These are phyloP conservation scores for Grifola frondosa DNA, from an alignment of 1,284 basidiomycete species.

Conservation along the genomic window DNA sequence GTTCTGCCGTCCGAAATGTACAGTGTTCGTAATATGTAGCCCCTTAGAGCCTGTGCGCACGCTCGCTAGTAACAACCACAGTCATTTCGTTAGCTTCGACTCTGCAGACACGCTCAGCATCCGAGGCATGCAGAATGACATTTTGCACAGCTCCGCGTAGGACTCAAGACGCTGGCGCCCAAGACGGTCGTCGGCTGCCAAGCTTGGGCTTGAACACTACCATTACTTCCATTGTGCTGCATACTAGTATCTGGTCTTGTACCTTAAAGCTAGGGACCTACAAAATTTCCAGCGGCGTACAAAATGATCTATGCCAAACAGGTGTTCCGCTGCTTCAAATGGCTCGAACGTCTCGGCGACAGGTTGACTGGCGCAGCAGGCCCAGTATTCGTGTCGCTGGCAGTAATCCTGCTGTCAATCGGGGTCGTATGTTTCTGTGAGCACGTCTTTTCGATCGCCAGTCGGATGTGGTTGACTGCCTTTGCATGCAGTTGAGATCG, in stretches of 20 bases:
- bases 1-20: conserved; percentile 1
- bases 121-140: too few relatives aligned
- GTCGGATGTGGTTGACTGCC: background rate
- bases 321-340: conserved; percentile 87
- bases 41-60: too few relatives aligned
- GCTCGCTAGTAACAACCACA: too few relatives aligned
- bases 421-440: conserved; percentile 83
- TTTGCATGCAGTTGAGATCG: conserved; percentile 63
- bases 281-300: conserved; percentile 10
- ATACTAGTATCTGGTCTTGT: too few relatives aligned
- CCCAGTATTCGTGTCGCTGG: conserved; percentile 83
- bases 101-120: conserved; percentile 1
- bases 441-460: conserved; percentile 3
- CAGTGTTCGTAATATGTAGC: conserved; percentile 10
- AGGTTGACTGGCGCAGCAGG: conserved; percentile 87
- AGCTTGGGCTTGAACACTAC: too few relatives aligned
- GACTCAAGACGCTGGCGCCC: too few relatives aligned
- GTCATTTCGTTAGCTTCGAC: too few relatives aligned
- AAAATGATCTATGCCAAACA: conserved; percentile 25
- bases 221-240: too few relatives aligned
- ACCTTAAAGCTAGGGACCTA: background rate
- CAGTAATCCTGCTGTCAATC: conserved; percentile 65
- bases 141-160: too few relatives aligned
- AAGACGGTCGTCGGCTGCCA: too few relatives aligned
- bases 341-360: conserved; percentile 77